Evolutionary conservation across 2,329 filamentous ascomycete species (phyloP).

Genomic region (Cladophialophora bantiana): DNA sequence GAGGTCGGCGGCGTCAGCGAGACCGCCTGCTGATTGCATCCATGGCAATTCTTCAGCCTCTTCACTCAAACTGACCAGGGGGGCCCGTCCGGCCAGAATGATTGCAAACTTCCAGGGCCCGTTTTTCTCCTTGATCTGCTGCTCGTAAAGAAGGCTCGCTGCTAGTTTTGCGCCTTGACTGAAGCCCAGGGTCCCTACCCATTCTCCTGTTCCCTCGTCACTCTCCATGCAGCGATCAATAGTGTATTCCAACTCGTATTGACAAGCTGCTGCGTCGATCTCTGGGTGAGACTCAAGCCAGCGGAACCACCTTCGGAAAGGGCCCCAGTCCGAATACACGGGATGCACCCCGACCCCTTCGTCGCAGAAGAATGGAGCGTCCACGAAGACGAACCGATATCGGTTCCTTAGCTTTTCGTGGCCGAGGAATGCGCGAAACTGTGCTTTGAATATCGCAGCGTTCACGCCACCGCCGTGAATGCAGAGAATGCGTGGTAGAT

Average conservation of each 20-base stretch:
- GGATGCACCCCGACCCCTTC: constrained; percentile 39
- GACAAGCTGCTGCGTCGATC: constrained; percentile 56
- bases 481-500: constrained; percentile 73
- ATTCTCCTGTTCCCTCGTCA: constrained; percentile 64
- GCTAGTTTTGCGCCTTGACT: constrained; percentile 71
- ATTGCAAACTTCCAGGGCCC: constrained; percentile 66
- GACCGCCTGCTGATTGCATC: constrained; percentile 40
- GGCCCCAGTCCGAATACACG: constrained; percentile 70
- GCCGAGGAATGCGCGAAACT: constrained; percentile 65
- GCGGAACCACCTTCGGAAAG: constrained; percentile 70
- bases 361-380: constrained; percentile 70
- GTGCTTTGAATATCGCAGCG: constrained; percentile 70
- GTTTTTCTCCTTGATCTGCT: constrained; percentile 59
- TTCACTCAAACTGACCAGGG: constrained; percentile 54
- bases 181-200: constrained; percentile 70
- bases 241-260: constrained; percentile 50
- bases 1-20: constrained; percentile 37
- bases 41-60: constrained; percentile 38
- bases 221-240: constrained; percentile 57
- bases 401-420: constrained; percentile 55
- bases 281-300: constrained; percentile 66
- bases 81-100: constrained; percentile 67
- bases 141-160: constrained; percentile 65
- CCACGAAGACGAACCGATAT: constrained; percentile 76
- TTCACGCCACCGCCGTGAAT: constrained; percentile 82